phyloP scores from a whole-genome alignment of 1,284 basidiomycete species.

The Hymenochaete sp. region DNA sequence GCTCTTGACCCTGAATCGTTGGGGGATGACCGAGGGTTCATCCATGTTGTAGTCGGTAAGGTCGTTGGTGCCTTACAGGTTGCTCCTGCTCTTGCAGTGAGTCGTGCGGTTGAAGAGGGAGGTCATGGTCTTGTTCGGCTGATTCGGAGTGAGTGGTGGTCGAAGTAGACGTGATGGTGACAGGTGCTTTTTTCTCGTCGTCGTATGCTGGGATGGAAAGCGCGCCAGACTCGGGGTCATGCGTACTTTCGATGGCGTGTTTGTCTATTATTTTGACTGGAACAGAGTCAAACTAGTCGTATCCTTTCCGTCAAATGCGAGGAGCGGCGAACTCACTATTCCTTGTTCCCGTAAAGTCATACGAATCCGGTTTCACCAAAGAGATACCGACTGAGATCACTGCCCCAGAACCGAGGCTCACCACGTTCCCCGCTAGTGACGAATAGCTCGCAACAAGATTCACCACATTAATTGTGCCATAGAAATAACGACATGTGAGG shows the following conservation, averaged over 20 bases:
- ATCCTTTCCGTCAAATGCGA: neutral
- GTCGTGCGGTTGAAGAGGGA: constrained; percentile 1
- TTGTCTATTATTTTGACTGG: constrained; percentile 14
- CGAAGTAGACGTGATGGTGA: no score
- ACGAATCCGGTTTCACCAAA: constrained; percentile 35
- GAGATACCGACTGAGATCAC: constrained; percentile 35
- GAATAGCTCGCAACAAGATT: constrained; percentile 41
- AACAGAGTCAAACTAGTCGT: neutral
- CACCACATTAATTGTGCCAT: constrained; percentile 35
- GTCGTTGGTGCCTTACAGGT: no score
- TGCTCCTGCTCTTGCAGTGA: neutral
- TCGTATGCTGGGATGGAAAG: no score
- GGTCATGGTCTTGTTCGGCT: constrained; percentile 3
- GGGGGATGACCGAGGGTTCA: no score
- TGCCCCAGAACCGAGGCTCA: constrained; percentile 38
- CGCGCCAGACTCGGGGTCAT: no score
- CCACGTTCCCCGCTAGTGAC: constrained; percentile 39
- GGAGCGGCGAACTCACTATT: constrained; percentile 32
- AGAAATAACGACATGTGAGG: constrained; percentile 43
- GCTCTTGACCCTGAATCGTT: no score
- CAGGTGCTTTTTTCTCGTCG: no score
- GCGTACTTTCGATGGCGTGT: no score
- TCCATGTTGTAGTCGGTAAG: no score
- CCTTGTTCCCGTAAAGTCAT: constrained; percentile 40
- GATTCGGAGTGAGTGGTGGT: no score